Percentiles rank a stretch among this genome's conserved stretches.
phyloP scores from a whole-genome alignment of 164 flowering plant species.

The Sextonia rubra region DNA sequence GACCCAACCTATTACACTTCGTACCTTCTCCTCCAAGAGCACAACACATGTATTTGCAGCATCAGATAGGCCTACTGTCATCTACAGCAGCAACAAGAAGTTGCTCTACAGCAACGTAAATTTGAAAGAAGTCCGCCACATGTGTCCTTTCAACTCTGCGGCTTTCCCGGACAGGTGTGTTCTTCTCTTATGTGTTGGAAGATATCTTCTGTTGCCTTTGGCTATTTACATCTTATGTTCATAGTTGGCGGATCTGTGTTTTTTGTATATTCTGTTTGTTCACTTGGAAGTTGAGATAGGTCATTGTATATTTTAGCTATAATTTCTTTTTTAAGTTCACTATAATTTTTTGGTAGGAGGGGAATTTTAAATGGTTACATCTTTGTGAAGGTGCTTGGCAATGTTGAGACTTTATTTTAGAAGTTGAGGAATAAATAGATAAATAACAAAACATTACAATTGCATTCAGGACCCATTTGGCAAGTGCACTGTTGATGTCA shows the following conservation, averaged over 20 bases:
- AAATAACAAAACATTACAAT: background rate
- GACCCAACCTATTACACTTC: constrained; percentile 90
- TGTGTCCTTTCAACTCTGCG: constrained; percentile 98
- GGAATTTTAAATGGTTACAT: background rate
- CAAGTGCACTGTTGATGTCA: background rate
- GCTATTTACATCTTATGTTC: no score
- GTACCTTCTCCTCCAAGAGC: constrained; percentile 91
- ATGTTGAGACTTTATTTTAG: background rate
- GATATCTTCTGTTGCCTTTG: no score
- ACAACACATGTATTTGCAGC: constrained; percentile 96
- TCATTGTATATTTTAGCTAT: background rate
- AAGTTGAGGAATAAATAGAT: background rate
- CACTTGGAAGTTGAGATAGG: background rate
- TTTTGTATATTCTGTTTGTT: background rate
- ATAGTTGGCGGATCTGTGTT: background rate
- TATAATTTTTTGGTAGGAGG: background rate
- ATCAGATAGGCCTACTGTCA: constrained; percentile 97
- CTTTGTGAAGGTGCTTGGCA: background rate
- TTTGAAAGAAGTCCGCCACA: constrained; percentile 92
- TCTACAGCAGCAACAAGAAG: constrained; percentile 95
- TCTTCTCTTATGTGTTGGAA: background rate
- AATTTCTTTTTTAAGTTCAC: background rate
- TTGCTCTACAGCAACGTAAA: constrained; percentile 95
- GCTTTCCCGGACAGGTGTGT: constrained; percentile 99
- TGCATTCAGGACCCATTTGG: background rate